Evolutionary conservation across 2,329 filamentous ascomycete genomes (phyloP).

Genomic region (Pleurostoma richardsiae): DNA sequence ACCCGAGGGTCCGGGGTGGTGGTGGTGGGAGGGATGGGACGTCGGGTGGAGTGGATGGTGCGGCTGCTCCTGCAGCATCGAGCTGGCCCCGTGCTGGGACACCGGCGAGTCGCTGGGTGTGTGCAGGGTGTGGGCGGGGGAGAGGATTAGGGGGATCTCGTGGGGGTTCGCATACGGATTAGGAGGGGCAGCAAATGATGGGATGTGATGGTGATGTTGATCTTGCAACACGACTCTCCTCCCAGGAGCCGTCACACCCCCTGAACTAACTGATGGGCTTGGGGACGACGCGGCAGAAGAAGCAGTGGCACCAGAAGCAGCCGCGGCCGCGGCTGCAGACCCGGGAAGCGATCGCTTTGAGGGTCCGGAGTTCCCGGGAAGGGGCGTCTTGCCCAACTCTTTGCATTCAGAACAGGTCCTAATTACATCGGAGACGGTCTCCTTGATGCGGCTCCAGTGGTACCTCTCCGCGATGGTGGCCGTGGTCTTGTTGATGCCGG

Average conservation of each 20-base stretch:
- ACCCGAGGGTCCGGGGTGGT: constrained; percentile 10
- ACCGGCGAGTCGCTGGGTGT: constrained; percentile 17
- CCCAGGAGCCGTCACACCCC: background rate
- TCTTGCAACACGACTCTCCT: constrained; percentile 4
- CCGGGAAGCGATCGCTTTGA: constrained; percentile 1
- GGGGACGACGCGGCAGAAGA: constrained; percentile 16
- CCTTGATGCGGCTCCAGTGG: constrained; percentile 97
- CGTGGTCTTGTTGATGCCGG: constrained; percentile 97
- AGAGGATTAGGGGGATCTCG: constrained; percentile 38
- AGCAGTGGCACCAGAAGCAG: constrained; percentile 7
- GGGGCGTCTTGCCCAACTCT: constrained; percentile 59
- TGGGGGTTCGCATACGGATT: constrained; percentile 41
- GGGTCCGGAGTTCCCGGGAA: constrained; percentile 2
- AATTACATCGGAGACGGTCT: constrained; percentile 92
- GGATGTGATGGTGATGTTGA: constrained; percentile 10
- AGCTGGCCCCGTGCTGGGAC: constrained; percentile 18
- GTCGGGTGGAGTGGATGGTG: constrained; percentile 21
- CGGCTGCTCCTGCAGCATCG: constrained; percentile 22
- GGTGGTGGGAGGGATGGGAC: constrained; percentile 25
- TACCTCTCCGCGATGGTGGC: constrained; percentile 89
- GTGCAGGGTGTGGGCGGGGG: constrained; percentile 19
- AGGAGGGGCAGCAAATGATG: constrained; percentile 19
- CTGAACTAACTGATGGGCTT: constrained; percentile 4
- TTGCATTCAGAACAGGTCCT: constrained; percentile 88
- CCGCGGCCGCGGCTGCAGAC: background rate